These are phyloP conservation scores for Picochlorum costavermella DNA, from an alignment of 139 green algal genomes.

Conservation along the genomic window DNA sequence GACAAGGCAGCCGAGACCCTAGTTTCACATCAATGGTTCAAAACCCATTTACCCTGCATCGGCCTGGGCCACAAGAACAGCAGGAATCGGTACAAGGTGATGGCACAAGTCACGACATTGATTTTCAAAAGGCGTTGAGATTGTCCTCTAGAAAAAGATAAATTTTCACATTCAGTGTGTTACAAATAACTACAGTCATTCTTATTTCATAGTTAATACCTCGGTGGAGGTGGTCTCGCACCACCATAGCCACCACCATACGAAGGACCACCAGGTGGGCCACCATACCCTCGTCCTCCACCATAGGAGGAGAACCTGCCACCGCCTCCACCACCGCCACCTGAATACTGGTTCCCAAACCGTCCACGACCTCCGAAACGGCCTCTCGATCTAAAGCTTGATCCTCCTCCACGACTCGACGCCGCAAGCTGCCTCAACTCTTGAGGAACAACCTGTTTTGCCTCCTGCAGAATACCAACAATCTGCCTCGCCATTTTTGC, in stretches of 20 bases:
- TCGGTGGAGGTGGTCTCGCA: no score
- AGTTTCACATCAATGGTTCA: constrained; percentile 8
- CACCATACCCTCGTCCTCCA: constrained; percentile 12
- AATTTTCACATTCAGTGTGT: no score
- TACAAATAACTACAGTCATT: no score
- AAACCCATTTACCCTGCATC: no score
- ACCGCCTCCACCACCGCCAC: constrained; percentile 8
- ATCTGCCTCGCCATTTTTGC: constrained; percentile 58
- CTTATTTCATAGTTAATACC: no score
- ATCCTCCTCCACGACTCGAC: constrained; percentile 29
- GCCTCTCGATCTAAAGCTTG: constrained; percentile 3
- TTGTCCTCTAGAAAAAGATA: no score
- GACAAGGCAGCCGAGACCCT: constrained; percentile 3
- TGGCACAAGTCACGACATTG: no score
- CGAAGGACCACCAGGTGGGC: no score
- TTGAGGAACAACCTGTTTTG: constrained; percentile 47
- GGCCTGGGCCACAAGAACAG: no score
- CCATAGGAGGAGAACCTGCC: neutral
- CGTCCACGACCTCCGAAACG: constrained; percentile 16
- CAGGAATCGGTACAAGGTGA: no score
- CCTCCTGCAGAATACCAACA: constrained; percentile 66
- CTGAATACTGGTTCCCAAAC: neutral
- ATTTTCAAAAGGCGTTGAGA: no score
- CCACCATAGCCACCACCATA: no score
- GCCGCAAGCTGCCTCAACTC: constrained; percentile 35